Conservation (phyloP, 208 protist species). For the Trichomonas tenax region DNA sequence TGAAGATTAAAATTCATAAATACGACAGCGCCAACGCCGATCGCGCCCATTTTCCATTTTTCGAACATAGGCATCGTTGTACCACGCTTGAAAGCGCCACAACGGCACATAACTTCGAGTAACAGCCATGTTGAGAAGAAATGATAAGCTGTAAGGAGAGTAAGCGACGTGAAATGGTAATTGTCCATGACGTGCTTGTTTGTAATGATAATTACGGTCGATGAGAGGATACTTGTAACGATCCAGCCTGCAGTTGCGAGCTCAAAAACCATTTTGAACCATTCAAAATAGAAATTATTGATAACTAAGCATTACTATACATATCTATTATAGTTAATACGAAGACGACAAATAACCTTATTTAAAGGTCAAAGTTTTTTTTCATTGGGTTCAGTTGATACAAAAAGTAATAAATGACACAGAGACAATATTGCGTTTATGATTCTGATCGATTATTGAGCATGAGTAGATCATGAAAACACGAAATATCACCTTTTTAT, state of each 20-base stretch:
- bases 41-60: not conserved
- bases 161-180: not conserved
- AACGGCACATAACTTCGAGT: not conserved
- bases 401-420: too few relatives aligned
- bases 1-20: conserved; percentile 26
- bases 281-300: too few relatives aligned
- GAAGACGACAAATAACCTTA: too few relatives aligned
- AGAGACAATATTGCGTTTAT: too few relatives aligned
- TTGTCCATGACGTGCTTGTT: not conserved
- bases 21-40: not conserved
- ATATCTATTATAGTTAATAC: too few relatives aligned
- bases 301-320: too few relatives aligned
- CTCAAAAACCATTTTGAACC: not conserved
- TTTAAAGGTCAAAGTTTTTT: too few relatives aligned
- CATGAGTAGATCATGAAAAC: too few relatives aligned
- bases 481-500: too few relatives aligned
- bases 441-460: too few relatives aligned
- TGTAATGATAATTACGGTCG: not conserved
- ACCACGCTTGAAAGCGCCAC: not conserved
- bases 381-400: too few relatives aligned
- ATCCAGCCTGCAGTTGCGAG: not conserved
- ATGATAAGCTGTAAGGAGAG: not conserved
- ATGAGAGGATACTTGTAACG: not conserved
- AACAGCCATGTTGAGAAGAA: not conserved
- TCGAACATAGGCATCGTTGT: not conserved